Percentiles rank a stretch among this genome's conserved stretches.
Evolutionary conservation across 768 basidiomycete species (phyloP).

Genomic region (Lactarius hengduanensis): DNA sequence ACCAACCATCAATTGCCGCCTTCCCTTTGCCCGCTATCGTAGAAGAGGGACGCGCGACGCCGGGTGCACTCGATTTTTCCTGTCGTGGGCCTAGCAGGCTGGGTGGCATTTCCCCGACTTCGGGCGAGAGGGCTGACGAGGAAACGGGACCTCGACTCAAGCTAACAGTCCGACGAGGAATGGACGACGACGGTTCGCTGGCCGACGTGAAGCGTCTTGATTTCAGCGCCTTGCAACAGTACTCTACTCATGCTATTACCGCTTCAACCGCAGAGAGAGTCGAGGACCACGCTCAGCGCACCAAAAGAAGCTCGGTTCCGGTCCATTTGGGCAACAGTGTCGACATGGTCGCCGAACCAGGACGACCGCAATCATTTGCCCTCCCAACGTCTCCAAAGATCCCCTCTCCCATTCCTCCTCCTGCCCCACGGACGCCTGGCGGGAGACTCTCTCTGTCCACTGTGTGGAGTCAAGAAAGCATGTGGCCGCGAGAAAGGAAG

Average conservation of each 20-base stretch:
- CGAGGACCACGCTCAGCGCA: slow-evolving; percentile 1
- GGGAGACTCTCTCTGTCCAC: slow-evolving; percentile 19
- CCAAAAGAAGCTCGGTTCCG: background rate
- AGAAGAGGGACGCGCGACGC: slow-evolving; percentile 14
- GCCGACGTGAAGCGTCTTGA: background rate
- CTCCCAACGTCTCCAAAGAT: background rate
- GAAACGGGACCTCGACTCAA: slow-evolving; percentile 8
- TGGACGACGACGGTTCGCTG: background rate
- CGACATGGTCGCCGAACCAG: background rate
- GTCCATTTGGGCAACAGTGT: background rate
- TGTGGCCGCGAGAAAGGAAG: slow-evolving; percentile 19
- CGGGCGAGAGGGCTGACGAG: background rate
- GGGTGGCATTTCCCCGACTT: slow-evolving; percentile 14
- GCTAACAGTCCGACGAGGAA: background rate
- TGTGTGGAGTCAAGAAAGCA: slow-evolving; percentile 25
- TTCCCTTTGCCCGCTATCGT: slow-evolving; percentile 7
- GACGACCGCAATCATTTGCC: background rate
- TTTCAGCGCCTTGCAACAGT: background rate
- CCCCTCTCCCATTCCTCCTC: background rate
- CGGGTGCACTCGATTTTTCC: background rate
- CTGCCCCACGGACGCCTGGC: background rate
- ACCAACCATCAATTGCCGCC: background rate
- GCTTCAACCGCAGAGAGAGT: background rate
- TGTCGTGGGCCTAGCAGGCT: slow-evolving; percentile 20
- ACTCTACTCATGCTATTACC: background rate